Evolutionary conservation across 148 eudicot species (phyloP).

Genomic region (Vaccinium corymbosum): DNA sequence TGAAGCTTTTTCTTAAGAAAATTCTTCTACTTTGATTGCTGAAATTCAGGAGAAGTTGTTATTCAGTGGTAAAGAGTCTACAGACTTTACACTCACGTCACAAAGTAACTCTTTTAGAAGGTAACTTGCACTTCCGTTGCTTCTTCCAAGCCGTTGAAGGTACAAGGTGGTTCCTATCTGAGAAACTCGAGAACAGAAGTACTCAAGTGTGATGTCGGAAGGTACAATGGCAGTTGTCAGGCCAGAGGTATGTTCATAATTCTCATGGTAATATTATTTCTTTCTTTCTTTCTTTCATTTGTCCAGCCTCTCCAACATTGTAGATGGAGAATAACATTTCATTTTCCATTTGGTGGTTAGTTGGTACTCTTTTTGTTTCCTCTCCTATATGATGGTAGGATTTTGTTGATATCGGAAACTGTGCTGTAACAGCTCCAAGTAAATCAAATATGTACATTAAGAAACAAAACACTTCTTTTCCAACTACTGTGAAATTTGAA

Average conservation of each 20-base stretch:
- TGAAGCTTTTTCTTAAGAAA: not conserved
- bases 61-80: not conserved
- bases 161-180: too few relatives aligned
- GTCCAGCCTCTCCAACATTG: not conserved
- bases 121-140: slow-evolving; percentile 5
- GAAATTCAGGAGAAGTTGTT: not conserved
- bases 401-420: not conserved
- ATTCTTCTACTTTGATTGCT: slow-evolving; percentile 8
- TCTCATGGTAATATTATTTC: not conserved
- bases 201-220: slow-evolving; percentile 33
- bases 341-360: not conserved
- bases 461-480: not conserved
- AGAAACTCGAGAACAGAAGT: not conserved
- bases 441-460: not conserved
- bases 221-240: slow-evolving; percentile 58
- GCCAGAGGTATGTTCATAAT: slow-evolving; percentile 44
- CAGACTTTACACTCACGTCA: not conserved
- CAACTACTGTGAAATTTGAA: not conserved
- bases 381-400: not conserved
- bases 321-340: not conserved
- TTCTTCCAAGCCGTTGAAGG: slow-evolving; percentile 1
- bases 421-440: not conserved
- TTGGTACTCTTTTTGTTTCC: not conserved
- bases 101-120: slow-evolving; percentile 8
- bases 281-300: too few relatives aligned